Evolutionary conservation across 768 basidiomycete species (phyloP).

Genomic region (Tricholoma hemisulphureum): DNA sequence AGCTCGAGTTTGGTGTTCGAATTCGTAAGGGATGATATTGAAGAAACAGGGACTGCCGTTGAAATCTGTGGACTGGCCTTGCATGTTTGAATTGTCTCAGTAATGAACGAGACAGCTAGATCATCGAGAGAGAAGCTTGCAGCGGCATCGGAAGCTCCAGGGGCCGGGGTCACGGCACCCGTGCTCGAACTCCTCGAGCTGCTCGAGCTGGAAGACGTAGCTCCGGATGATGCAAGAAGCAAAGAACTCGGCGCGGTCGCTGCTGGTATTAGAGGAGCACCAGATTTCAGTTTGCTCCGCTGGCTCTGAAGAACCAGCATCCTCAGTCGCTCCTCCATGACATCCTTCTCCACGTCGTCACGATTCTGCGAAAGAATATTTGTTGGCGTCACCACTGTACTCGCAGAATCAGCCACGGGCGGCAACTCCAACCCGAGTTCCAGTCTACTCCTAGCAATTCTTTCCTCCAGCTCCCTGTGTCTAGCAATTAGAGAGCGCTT

Average conservation of each 20-base stretch:
- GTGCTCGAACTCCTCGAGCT: not conserved
- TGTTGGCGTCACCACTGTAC: not conserved
- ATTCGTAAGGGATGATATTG: constrained; percentile 8
- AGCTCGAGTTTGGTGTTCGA: constrained; percentile 29
- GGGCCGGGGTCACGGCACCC: not conserved
- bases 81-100: constrained; percentile 50
- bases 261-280: constrained; percentile 1
- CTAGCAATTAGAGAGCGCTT: constrained; percentile 39
- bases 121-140: constrained; percentile 43
- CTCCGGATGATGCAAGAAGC: constrained; percentile 1
- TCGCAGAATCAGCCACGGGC: not conserved
- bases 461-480: constrained; percentile 46
- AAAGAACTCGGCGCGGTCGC: constrained; percentile 6
- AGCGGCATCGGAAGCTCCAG: not conserved
- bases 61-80: constrained; percentile 26
- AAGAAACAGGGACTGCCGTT: not conserved
- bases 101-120: constrained; percentile 57
- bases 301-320: constrained; percentile 40
- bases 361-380: not conserved
- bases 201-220: constrained; percentile 13
- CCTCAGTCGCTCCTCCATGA: constrained; percentile 43
- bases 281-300: constrained; percentile 23
- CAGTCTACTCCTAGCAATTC: constrained; percentile 36
- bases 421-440: constrained; percentile 27
- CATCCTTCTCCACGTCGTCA: constrained; percentile 25